Percentiles rank a stretch among this genome's conserved stretches.
Evolutionary conservation across 2,329 filamentous ascomycete genomes (phyloP).

Genomic region (Claviceps paspali): DNA sequence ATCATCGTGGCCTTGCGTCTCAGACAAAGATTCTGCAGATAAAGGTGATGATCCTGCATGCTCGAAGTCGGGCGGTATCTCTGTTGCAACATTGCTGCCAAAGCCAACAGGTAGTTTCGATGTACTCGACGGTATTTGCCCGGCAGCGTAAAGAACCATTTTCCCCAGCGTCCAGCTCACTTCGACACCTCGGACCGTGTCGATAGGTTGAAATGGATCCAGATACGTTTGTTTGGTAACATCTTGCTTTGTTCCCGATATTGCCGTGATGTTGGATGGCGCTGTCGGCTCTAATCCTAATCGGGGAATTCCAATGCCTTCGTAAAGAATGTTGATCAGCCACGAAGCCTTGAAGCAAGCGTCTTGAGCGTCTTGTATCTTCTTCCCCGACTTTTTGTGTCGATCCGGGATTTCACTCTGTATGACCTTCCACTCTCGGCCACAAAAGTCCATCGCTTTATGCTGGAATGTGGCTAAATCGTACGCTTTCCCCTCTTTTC

Average conservation of each 20-base stretch:
- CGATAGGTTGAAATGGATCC: slow-evolving; percentile 79
- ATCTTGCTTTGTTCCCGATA: slow-evolving; percentile 48
- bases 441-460: slow-evolving; percentile 73
- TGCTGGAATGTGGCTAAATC: slow-evolving; percentile 82
- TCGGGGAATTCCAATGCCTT: slow-evolving; percentile 85
- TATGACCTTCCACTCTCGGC: slow-evolving; percentile 66
- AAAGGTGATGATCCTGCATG: slow-evolving; percentile 48
- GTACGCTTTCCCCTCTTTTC: slow-evolving; percentile 65
- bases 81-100: slow-evolving; percentile 60
- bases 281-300: slow-evolving; percentile 56
- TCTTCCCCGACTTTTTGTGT: slow-evolving; percentile 62
- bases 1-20: slow-evolving; percentile 24
- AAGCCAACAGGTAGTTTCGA: slow-evolving; percentile 67
- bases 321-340: slow-evolving; percentile 92
- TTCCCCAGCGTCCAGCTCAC: slow-evolving; percentile 96
- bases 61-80: slow-evolving; percentile 65
- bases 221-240: slow-evolving; percentile 60
- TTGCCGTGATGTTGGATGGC: slow-evolving; percentile 47
- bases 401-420: slow-evolving; percentile 45
- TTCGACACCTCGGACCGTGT: slow-evolving; percentile 83
- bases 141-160: slow-evolving; percentile 87
- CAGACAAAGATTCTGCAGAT: slow-evolving; percentile 14
- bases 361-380: slow-evolving; percentile 64
- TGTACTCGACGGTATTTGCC: slow-evolving; percentile 56
- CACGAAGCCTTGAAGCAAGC: slow-evolving; percentile 97